A percentile compares a stretch with the other conserved stretches of the same genome.
Conservation (phyloP, 148 eudicot genomes). For the Camellia japonica region DNA sequence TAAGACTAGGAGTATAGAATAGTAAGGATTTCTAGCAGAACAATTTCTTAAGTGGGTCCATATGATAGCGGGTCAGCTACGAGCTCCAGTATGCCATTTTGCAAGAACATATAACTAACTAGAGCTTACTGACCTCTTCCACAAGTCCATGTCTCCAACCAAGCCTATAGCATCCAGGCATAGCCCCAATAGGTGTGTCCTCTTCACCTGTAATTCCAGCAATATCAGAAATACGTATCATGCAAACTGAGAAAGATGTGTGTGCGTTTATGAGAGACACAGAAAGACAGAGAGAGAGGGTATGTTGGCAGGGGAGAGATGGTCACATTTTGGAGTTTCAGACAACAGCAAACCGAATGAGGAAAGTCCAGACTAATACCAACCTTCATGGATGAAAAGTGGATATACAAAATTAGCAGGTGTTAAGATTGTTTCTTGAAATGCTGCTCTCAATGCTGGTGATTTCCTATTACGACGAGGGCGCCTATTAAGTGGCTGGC, state of each 20-base stretch:
- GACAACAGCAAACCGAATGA: not conserved
- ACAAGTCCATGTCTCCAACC: conserved; percentile 98
- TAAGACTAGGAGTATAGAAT: not conserved
- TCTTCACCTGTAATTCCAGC: conserved; percentile 66
- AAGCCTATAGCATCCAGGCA: conserved; percentile 98
- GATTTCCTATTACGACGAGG: conserved; percentile 89
- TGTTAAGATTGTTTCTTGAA: conserved; percentile 78
- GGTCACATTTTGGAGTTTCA: not conserved
- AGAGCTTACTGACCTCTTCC: conserved; percentile 65
- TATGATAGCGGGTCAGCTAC: not conserved
- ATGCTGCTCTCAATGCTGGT: conserved; percentile 66
- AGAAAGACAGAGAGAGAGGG: not conserved
- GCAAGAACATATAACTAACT: not conserved
- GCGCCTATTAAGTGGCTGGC: conserved; percentile 55
- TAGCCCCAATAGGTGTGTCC: conserved; percentile 92
- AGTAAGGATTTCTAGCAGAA: not conserved
- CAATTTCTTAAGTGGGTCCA: not conserved
- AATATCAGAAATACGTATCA: conserved; percentile 11
- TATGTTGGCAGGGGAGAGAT: not conserved
- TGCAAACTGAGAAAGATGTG: not conserved
- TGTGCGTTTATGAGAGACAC: not conserved
- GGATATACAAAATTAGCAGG: conserved; percentile 96
- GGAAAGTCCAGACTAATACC: conserved; percentile 17
- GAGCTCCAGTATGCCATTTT: not conserved
- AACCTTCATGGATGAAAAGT: conserved; percentile 93